Percentiles rank a stretch among this genome's conserved stretches.
phyloP scores from a whole-genome alignment of 2,329 filamentous ascomycete genomes.

The Stromatinia cepivora region DNA sequence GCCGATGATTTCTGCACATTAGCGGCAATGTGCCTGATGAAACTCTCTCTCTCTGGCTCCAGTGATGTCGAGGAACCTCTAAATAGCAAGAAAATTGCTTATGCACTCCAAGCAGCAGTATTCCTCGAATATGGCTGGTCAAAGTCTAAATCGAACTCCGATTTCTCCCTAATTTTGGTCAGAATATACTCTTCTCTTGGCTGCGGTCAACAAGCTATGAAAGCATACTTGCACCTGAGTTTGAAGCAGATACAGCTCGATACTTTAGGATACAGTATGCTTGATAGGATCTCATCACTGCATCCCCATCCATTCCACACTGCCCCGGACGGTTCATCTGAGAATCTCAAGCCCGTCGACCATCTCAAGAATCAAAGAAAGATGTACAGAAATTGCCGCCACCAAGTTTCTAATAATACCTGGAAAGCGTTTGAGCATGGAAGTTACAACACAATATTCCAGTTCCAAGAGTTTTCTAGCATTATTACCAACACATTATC shows the following conservation, averaged over 20 bases:
- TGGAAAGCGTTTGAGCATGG: conserved; percentile 39
- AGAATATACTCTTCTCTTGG: conserved; percentile 44
- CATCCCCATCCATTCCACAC: conserved; percentile 41
- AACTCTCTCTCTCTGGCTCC: conserved; percentile 30
- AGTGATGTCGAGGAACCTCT: conserved; percentile 24
- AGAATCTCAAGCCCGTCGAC: conserved; percentile 31
- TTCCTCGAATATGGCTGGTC: conserved; percentile 40
- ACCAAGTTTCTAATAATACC: conserved; percentile 38
- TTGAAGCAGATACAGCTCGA: conserved; percentile 46
- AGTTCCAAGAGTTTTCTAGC: conserved; percentile 38
- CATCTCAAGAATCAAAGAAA: conserved; percentile 37
- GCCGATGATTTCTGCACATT: conserved; percentile 41
- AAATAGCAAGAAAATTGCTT: conserved; percentile 25
- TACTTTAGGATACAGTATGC: conserved; percentile 44
- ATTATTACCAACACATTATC: conserved; percentile 34
- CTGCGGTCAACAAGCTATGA: conserved; percentile 43
- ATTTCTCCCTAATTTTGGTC: conserved; percentile 44
- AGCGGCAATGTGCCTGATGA: conserved; percentile 39
- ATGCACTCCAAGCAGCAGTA: conserved; percentile 39
- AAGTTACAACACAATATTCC: conserved; percentile 41
- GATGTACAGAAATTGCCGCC: conserved; percentile 33
- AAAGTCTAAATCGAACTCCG: conserved; percentile 44
- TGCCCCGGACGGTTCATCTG: conserved; percentile 26
- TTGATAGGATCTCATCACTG: conserved; percentile 44
- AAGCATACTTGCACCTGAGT: conserved; percentile 42